These are phyloP conservation scores for Entomortierella beljakovae DNA, from an alignment of 192 early-diverging fungal genomes.

Conservation along the genomic window DNA sequence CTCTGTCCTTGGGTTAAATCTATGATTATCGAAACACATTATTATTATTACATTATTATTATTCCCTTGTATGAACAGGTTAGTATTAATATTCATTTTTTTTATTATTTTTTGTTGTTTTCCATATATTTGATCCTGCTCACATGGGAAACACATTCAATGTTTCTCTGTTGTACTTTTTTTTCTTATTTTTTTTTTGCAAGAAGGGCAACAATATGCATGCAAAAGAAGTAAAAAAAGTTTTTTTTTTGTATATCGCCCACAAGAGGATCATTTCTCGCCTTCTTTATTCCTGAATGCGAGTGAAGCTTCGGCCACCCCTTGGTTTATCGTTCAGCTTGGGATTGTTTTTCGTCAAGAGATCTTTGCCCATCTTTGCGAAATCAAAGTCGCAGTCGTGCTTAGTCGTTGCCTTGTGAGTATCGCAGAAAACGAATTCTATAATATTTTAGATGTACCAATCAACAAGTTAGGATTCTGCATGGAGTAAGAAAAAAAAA, in stretches of 20 bases:
- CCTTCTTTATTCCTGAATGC: slow-evolving; percentile 60
- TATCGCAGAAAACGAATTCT: slow-evolving; percentile 80
- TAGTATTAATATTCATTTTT: too few relatives aligned
- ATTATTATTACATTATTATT: too few relatives aligned
- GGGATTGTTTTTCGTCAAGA: slow-evolving; percentile 79
- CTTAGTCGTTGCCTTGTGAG: slow-evolving; percentile 75
- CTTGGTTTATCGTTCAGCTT: slow-evolving; percentile 78
- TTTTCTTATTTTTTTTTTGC: too few relatives aligned
- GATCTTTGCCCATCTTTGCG: slow-evolving; percentile 75
- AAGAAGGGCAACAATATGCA: too few relatives aligned
- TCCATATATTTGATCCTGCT: too few relatives aligned
- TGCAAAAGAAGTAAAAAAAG: too few relatives aligned
- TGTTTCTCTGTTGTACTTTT: too few relatives aligned
- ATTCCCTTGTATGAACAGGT: too few relatives aligned
- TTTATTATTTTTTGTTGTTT: too few relatives aligned
- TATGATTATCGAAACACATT: too few relatives aligned
- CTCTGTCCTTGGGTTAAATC: too few relatives aligned
- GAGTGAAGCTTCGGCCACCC: slow-evolving; percentile 80
- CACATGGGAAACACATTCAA: too few relatives aligned
- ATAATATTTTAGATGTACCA: slow-evolving; percentile 4
- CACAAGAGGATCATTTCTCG: neutral
- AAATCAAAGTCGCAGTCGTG: slow-evolving; percentile 87
- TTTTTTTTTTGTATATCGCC: neutral
- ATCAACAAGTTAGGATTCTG: slow-evolving; percentile 1
- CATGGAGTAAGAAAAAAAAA: neutral